A percentile compares a stretch with the other conserved stretches of the same genome.
Evolutionary conservation across 1,284 basidiomycete genomes (phyloP).

Genomic region (Sporisorium exsertum): DNA sequence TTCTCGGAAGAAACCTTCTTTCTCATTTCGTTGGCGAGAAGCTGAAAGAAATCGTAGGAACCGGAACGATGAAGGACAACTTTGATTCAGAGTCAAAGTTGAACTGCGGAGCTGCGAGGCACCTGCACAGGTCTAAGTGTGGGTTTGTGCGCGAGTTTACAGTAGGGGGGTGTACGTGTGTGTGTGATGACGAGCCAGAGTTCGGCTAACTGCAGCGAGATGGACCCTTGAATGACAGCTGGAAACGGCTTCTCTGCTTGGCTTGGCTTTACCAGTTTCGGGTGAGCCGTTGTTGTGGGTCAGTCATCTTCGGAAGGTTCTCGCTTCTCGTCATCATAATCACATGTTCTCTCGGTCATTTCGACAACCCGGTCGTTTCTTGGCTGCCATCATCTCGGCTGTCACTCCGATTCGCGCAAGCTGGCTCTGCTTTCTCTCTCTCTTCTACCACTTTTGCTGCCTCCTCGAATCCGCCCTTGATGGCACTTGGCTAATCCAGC

Average conservation of each 20-base stretch:
- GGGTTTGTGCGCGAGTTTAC: neutral
- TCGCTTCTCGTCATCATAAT: neutral
- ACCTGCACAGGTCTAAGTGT: neutral
- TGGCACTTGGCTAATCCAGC: neutral
- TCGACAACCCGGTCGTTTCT: neutral
- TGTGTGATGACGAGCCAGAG: constrained; percentile 5
- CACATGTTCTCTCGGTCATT: neutral
- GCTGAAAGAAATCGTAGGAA: neutral
- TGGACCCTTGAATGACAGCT: constrained; percentile 19
- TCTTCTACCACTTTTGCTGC: neutral
- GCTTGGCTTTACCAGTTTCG: too few species aligned
- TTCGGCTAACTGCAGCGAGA: constrained; percentile 6
- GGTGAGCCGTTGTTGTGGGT: constrained; percentile 5
- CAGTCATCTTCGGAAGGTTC: neutral
- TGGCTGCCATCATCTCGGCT: neutral
- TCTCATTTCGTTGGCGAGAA: neutral
- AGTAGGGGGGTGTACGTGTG: neutral
- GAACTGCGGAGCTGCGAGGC: constrained; percentile 3
- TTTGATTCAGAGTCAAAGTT: neutral
- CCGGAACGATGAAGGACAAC: neutral
- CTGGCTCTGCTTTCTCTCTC: neutral
- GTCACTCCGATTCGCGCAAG: neutral
- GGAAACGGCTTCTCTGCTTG: too few species aligned
- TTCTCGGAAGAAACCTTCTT: neutral
- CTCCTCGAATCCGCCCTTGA: neutral